phyloP scores from a whole-genome alignment of 2,329 filamentous ascomycete genomes.

The Xylogone sp. region DNA sequence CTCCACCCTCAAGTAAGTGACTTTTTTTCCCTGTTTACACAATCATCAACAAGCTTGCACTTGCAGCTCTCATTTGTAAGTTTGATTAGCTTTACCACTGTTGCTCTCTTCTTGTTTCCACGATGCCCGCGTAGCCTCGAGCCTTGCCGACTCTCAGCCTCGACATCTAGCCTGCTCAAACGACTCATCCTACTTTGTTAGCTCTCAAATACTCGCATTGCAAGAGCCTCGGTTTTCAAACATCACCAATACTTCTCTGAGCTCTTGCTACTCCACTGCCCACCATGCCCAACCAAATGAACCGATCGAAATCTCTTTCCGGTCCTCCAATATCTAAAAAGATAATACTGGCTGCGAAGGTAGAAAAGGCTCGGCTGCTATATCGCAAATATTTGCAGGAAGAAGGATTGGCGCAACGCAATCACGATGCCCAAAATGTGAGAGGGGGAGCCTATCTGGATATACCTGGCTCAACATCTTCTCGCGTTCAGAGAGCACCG shows the following conservation, averaged over 20 bases:
- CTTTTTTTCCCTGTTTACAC: background rate
- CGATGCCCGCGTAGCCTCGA: background rate
- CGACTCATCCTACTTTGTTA: background rate
- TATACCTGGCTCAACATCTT: slow-evolving; percentile 7
- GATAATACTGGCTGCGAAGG: slow-evolving; percentile 18
- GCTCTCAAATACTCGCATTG: too few species aligned
- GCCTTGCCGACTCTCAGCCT: background rate
- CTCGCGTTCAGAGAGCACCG: slow-evolving; percentile 9
- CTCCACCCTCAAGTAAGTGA: slow-evolving; percentile 2
- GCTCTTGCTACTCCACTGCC: too few species aligned
- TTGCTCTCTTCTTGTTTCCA: background rate
- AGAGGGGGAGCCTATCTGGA: slow-evolving; percentile 10
- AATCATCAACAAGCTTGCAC: background rate
- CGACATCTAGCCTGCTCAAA: background rate
- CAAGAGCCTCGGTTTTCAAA: too few species aligned
- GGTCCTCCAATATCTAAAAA: background rate
- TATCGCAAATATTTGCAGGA: slow-evolving; percentile 16
- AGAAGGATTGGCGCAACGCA: slow-evolving; percentile 15
- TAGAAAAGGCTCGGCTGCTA: slow-evolving; percentile 16
- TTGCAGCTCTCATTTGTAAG: background rate
- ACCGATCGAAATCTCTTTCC: background rate
- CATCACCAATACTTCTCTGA: background rate
- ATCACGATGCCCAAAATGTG: slow-evolving; percentile 10
- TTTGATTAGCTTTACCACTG: background rate
- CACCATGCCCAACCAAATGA: background rate